These are phyloP conservation scores for Vitis riparia DNA, from an alignment of 164 flowering plant species.

Conservation along the genomic window DNA sequence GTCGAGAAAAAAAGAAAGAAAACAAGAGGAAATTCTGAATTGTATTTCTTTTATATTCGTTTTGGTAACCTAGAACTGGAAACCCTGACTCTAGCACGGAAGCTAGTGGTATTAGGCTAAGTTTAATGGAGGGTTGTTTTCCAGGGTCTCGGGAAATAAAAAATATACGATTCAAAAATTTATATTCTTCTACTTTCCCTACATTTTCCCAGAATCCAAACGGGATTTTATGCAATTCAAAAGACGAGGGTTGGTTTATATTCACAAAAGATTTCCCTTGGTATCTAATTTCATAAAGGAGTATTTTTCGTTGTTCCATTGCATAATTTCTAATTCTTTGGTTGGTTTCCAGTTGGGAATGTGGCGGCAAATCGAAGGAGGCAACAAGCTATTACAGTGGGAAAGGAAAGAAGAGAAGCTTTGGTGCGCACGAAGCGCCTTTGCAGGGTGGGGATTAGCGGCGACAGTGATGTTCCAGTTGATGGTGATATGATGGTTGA, in stretches of 20 bases:
- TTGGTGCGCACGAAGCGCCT: conserved; percentile 81
- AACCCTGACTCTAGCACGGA: no score
- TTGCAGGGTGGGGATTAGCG: conserved; percentile 68
- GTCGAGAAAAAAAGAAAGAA: conserved; percentile 3
- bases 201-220: no score
- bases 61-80: no score
- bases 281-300: no score
- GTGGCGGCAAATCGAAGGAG: conserved; percentile 71
- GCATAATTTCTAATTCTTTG: not conserved
- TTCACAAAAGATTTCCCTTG: no score
- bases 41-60: not conserved
- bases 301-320: not conserved
- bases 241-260: no score
- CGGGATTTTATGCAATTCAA: no score
- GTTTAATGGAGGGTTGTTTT: not conserved
- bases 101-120: no score
- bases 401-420: conserved; percentile 87
- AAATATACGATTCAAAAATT: no score
- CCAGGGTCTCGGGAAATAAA: no score
- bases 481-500: conserved; percentile 74
- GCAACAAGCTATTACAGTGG: conserved; percentile 71
- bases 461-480: conserved; percentile 27
- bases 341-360: conserved; percentile 55
- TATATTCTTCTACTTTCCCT: no score
- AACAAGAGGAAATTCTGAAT: no score